These are phyloP conservation scores for Rhizophora apiculata DNA, from an alignment of 345 rosid genomes.

Conservation along the genomic window DNA sequence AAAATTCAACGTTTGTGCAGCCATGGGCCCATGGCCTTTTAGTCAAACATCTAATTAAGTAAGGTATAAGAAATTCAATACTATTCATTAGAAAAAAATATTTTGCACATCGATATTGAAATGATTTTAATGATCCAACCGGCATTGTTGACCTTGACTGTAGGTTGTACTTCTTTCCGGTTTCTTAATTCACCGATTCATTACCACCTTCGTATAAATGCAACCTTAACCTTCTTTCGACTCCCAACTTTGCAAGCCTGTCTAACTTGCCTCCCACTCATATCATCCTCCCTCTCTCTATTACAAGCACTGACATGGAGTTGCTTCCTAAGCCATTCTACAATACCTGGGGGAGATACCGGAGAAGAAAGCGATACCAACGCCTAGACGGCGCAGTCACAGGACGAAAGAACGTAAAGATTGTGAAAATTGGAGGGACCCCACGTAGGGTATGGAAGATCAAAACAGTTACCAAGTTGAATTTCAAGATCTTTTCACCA, in stretches of 20 bases:
- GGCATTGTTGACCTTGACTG: conserved; percentile 19
- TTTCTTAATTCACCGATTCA: too few species aligned
- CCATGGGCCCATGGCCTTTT: too few species aligned
- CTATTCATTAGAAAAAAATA: too few species aligned
- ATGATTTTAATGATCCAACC: neutral
- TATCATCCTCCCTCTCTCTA: neutral
- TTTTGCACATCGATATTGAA: too few species aligned
- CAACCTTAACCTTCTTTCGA: neutral
- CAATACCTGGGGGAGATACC: conserved; percentile 27
- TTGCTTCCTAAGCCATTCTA: conserved; percentile 8
- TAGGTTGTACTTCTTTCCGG: too few species aligned
- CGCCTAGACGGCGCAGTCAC: conserved; percentile 10
- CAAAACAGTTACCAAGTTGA: conserved; percentile 27
- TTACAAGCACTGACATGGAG: conserved; percentile 13
- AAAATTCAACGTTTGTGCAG: too few species aligned
- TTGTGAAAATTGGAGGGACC: conserved; percentile 20
- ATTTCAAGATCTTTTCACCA: conserved; percentile 25
- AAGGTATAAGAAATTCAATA: too few species aligned
- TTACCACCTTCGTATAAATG: neutral
- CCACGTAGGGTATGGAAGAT: conserved; percentile 38
- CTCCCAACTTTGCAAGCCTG: too few species aligned
- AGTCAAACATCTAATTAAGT: too few species aligned
- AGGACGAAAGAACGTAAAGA: conserved; percentile 17
- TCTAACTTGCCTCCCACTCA: neutral
- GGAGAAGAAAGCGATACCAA: conserved; percentile 36